Evolutionary conservation across 306 rosid genomes (phyloP), one percentile per base, ranked within the genome.

Genomic region (Malus asiatica): DNA sequence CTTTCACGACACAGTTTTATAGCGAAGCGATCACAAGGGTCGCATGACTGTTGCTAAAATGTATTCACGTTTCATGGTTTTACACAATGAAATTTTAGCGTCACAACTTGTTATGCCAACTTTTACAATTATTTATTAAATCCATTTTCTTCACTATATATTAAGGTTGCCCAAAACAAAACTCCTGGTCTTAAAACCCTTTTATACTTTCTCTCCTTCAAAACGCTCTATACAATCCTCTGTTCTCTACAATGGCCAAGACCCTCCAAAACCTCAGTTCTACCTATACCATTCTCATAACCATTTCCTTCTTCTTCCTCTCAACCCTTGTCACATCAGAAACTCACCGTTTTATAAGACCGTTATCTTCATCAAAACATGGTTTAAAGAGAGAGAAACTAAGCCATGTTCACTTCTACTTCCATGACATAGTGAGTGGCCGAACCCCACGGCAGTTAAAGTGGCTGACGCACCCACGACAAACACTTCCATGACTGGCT

Each of bases 351-450:
- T 85, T 83, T 77, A 71, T 79, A 0, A 62, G 44, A 51, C 38
- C 18, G 59, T 6, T 76, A 46, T 75, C 82, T 2, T 68, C 77
- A 4, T 35, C 70, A 20, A 64, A 76, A 18, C 79, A 74, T 10
- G 82, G 83, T 6, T 66, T 84, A 12, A 74, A 74, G 79, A 52
- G 2, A 40, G 87, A 85, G 72, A 85, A 82, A 11, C 76, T 87
- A 2, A 85, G 77, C 81, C 91, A 85, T 62, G 83, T 93, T 64
- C 87, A 44, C 70, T 86, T 89, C 77, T 89, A 78, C 76, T 82
- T 80, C 73, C 93, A 89, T 42, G 94, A 93, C 80, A 65, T 74
- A 44, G 25, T 79, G 29, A 35, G 86, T 4, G 96, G 96, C 1
- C 8, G 10, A 15, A 86, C 82, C 79, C 84, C 0, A 86, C 92